Conservation (phyloP, 1,284 basidiomycete species). For the Melampsora americana region DNA sequence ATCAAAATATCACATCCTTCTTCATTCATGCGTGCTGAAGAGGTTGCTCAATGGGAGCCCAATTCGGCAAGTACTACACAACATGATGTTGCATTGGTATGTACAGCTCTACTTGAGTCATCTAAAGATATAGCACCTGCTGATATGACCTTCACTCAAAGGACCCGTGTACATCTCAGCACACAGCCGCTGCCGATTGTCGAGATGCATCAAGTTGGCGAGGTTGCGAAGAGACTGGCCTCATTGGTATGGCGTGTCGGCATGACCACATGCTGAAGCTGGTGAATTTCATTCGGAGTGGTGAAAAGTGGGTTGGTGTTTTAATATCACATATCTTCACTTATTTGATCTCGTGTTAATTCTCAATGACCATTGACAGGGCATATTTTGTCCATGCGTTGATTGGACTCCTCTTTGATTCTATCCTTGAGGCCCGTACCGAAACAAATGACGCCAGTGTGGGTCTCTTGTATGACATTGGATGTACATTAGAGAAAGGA, state of each 20-base stretch:
- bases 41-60: not conserved
- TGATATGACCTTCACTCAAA: not conserved
- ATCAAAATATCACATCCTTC: not conserved
- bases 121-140: not conserved
- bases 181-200: constrained; percentile 5
- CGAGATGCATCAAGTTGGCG: constrained; percentile 4
- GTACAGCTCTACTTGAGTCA: no score
- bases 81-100: not conserved
- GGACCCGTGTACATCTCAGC: constrained; percentile 7
- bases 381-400: no score
- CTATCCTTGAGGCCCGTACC: not conserved
- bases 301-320: not conserved
- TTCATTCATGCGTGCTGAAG: not conserved
- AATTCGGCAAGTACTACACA: not conserved
- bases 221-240: constrained; percentile 18
- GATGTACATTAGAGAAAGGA: constrained; percentile 7
- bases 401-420: not conserved
- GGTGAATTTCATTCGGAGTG: constrained; percentile 1
- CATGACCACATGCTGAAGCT: no score
- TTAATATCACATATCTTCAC: no score
- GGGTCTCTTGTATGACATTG: constrained; percentile 14
- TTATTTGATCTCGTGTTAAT: no score
- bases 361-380: no score
- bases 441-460: not conserved
- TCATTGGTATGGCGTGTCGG: constrained; percentile 8